Percentiles rank a stretch among this genome's conserved stretches.
These are phyloP conservation scores for Inonotus hispidus DNA, from an alignment of 1,284 basidiomycete species.

Conservation along the genomic window DNA sequence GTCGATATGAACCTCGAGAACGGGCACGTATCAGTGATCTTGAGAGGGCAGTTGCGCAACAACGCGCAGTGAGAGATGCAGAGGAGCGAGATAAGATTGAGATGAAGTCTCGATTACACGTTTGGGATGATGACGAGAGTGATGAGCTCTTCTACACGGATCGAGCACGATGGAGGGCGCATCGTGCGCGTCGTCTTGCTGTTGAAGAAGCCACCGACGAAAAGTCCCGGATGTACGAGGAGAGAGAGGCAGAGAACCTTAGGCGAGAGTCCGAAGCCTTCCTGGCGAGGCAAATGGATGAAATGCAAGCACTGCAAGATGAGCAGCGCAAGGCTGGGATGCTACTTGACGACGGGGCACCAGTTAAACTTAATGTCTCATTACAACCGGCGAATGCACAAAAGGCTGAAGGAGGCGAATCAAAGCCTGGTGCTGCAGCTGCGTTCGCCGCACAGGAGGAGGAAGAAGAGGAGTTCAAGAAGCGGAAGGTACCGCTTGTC, in stretches of 20 bases:
- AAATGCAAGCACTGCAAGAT: constrained; percentile 81
- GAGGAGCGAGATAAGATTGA: constrained; percentile 70
- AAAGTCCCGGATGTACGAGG: constrained; percentile 77
- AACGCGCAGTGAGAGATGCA: constrained; percentile 65
- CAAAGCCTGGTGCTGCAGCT: constrained; percentile 36
- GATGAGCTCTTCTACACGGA: constrained; percentile 85
- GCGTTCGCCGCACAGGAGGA: constrained; percentile 82
- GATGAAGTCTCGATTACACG: constrained; percentile 66
- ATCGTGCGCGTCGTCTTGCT: constrained; percentile 59
- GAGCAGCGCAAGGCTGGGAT: constrained; percentile 85
- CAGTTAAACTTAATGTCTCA: constrained; percentile 77
- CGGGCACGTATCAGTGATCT: constrained; percentile 67
- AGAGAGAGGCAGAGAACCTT: constrained; percentile 77
- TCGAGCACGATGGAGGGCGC: constrained; percentile 69
- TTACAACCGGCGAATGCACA: constrained; percentile 41
- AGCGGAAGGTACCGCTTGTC: constrained; percentile 75
- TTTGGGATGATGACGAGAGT: constrained; percentile 90
- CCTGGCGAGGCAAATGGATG: constrained; percentile 84
- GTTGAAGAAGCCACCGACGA: constrained; percentile 77
- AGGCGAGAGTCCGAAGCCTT: constrained; percentile 85
- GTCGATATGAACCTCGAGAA: constrained; percentile 78
- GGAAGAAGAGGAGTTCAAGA: constrained; percentile 68
- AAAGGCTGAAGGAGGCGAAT: constrained; percentile 48
- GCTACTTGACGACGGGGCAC: constrained; percentile 85
- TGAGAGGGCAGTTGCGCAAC: constrained; percentile 68